Percentiles rank a stretch among this genome's conserved stretches.
phyloP scores from a whole-genome alignment of 2,329 filamentous ascomycete species.

The Diaporthe eres region DNA sequence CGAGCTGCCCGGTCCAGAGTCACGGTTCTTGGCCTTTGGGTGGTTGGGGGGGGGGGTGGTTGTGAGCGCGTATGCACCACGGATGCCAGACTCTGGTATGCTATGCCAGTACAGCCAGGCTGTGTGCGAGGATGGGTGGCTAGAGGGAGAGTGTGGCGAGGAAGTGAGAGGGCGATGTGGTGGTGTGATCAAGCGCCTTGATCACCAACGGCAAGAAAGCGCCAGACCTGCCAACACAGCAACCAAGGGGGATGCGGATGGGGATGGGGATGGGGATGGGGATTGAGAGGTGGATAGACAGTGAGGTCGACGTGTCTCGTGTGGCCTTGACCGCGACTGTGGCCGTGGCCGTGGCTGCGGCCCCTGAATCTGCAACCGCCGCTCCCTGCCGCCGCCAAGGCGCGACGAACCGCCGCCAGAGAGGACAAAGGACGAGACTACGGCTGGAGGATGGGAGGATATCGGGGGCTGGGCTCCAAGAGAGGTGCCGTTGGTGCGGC shows the following conservation, averaged over 20 bases:
- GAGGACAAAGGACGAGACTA: background rate
- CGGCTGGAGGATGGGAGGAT: background rate
- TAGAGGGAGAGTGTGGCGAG: background rate
- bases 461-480: background rate
- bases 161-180: background rate
- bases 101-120: background rate
- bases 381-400: constrained; percentile 16
- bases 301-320: background rate
- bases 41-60: background rate
- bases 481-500: background rate
- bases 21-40: background rate
- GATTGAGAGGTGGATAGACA: background rate
- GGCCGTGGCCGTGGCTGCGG: background rate
- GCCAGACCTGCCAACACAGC: constrained; percentile 19
- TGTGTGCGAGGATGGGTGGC: background rate
- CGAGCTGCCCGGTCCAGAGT: background rate
- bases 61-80: background rate
- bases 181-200: background rate
- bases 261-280: background rate
- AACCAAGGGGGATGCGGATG: background rate
- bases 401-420: background rate
- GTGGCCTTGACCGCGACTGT: background rate
- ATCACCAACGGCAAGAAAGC: background rate
- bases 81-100: background rate
- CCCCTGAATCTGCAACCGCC: constrained; percentile 1